A percentile compares a stretch with the other conserved stretches of the same genome.
phyloP scores from a whole-genome alignment of 129 eudicot genomes.

The Cynara cardunculus region DNA sequence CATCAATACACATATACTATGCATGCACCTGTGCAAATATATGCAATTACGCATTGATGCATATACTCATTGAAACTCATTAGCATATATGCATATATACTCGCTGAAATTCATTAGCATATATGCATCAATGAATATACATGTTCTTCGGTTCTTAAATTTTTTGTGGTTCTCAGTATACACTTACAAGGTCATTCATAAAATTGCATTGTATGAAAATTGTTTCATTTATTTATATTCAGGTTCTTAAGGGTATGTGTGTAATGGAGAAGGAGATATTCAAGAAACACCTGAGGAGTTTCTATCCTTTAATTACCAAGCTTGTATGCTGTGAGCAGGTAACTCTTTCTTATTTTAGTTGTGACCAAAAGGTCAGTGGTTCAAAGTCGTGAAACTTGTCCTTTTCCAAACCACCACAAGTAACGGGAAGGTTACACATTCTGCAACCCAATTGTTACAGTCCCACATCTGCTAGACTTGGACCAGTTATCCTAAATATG shows the following conservation, averaged over 20 bases:
- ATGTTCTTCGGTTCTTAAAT: not conserved
- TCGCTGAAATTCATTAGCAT: not conserved
- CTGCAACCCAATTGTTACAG: not conserved
- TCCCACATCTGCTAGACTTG: not conserved
- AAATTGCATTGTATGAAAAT: not conserved
- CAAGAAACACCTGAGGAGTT: constrained; percentile 74
- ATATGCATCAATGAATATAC: not conserved
- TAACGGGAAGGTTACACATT: not conserved
- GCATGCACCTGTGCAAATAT: not conserved
- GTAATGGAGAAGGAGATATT: constrained; percentile 76
- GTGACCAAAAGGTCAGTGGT: not conserved
- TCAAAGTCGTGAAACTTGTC: not conserved
- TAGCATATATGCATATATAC: not conserved
- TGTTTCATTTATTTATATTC: constrained; percentile 3
- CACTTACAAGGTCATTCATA: not conserved
- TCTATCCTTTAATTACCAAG: constrained; percentile 86
- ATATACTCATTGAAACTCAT: no score
- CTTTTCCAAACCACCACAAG: not conserved
- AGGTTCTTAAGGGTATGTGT: constrained; percentile 94
- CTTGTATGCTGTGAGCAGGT: constrained; percentile 99
- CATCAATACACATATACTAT: not conserved
- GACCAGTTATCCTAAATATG: not conserved
- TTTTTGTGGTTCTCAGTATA: not conserved
- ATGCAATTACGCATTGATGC: not conserved
- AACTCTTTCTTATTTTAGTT: constrained; percentile 15